Base-by-base conservation (phyloP, 352 stramenopile genomes). In the Paralagenidium karlingii region DNA sequence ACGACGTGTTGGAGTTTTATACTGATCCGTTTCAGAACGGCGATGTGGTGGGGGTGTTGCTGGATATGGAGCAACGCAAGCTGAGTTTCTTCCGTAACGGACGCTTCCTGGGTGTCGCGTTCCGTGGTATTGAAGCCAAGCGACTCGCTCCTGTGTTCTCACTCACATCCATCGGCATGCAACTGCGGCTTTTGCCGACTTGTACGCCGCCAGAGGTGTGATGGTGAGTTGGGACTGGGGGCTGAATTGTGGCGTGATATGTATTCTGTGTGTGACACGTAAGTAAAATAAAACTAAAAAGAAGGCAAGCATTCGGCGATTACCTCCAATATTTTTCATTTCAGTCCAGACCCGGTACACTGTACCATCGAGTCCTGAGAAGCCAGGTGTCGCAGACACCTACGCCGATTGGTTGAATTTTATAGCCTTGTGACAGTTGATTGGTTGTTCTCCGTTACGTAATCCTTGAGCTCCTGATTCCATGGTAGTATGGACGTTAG, bases 61-160 rank as follows among this genome's bases (percentile, higher is more conserved):
- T 87, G 7, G 76, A 90, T 39, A 85, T 82, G 66, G 67, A 85
- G 48, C 68, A 73, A 20, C 63, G 73, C 3, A 55, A 63, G 18
- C 43, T 90, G 30, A 83, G 58, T 30, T 90, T 90, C 38, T 90
- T 83, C 53, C 60, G 78, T 33, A 90, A 90, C 31, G 69, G 74
- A 21, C 58, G 48, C 38, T 74, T 67, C 45, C 66, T 90, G n/a
- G 73, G 76, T 20, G 56, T 85, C 16, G 73, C 76, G 2, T 90
- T 82, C 45, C 54, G 49, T 20, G 59, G 73, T 34, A 69, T 90
- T 40, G 56, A 60, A 19, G 50, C 57, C 4, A 79, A 77, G 45
- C 61, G 60, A 24, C 54, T 90, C 21, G 68, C 55, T 26, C 73
- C 76, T 5, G 68, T 80, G 3, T 78, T 90, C 33, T 79, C 70